Percentiles rank a stretch among this genome's conserved stretches.
Evolutionary conservation across 2,329 filamentous ascomycete genomes (phyloP).

Genomic region (Pseudogymnoascus sp.): DNA sequence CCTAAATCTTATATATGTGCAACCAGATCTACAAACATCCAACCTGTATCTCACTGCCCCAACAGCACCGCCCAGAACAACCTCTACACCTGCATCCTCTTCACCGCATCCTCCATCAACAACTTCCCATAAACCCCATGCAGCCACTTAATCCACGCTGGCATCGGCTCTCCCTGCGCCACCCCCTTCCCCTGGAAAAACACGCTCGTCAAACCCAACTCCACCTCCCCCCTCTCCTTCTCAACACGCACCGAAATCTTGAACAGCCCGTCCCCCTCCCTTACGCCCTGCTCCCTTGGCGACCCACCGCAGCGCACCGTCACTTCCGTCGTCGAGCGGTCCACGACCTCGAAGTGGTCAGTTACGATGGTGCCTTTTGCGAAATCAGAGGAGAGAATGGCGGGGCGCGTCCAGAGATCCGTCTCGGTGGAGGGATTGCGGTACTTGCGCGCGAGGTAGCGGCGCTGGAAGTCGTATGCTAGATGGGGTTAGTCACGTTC

Average conservation of each 20-base stretch:
- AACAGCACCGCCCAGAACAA: not conserved
- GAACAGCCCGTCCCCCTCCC: slow-evolving; percentile 59
- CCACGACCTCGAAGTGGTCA: slow-evolving; percentile 66
- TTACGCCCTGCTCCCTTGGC: slow-evolving; percentile 48
- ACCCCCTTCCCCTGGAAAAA: slow-evolving; percentile 50
- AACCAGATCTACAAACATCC: not conserved
- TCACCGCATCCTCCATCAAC: slow-evolving; percentile 46
- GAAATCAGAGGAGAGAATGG: slow-evolving; percentile 51
- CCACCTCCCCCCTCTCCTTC: slow-evolving; percentile 52
- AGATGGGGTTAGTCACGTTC: not conserved
- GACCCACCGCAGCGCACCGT: slow-evolving; percentile 60
- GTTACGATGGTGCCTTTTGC: slow-evolving; percentile 57
- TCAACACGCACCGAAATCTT: slow-evolving; percentile 57
- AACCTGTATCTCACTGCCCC: not conserved
- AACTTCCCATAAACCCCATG: slow-evolving; percentile 51
- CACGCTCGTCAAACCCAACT: slow-evolving; percentile 56
- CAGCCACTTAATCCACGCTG: slow-evolving; percentile 39
- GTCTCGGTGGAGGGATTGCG: slow-evolving; percentile 45
- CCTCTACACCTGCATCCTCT: slow-evolving; percentile 22
- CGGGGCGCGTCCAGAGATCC: slow-evolving; percentile 54
- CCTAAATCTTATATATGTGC: not conserved
- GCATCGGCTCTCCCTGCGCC: slow-evolving; percentile 37
- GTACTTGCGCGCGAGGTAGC: slow-evolving; percentile 53
- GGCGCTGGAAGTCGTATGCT: slow-evolving; percentile 54
- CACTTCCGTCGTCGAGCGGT: slow-evolving; percentile 53